Evolutionary conservation across 179 eudicot species (phyloP), one percentile per base, ranked within the genome.

Genomic region (Patellifolia procumbens): DNA sequence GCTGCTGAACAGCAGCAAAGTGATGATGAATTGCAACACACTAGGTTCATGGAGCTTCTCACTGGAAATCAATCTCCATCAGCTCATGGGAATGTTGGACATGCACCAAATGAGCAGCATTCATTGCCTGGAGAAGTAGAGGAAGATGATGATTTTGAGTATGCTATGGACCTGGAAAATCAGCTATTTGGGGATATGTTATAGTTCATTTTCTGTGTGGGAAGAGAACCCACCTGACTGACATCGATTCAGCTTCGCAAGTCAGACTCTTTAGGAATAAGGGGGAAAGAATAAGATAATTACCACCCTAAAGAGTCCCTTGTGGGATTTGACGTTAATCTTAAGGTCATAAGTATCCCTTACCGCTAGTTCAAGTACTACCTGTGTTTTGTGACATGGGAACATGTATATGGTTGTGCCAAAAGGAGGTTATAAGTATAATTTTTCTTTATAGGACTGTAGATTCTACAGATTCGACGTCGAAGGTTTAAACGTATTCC

Each of bases 1-100:
- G 42, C 78, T 6, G 31, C 31, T 42, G 63, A 68, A 43, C 45
- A 34, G 15, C 63, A 55, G 53, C 75, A 34, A 17, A 58, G 15
- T 43, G 77, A 48, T 0, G 70, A 68, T 48, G 74, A 79, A 26
- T 19, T 26, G 39, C 72, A 68, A 46, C 72, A 48, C 31, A 48
- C 56, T 7, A 20, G 56, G 19, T 68, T 68, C 37, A 48, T 68
- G 72, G 39, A 19, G 24, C 72, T 68, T 2, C 72, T 68, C 17
- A 28, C 29, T 56, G 72, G 72, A 7, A 48, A 68, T 13, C 37
- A 46, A 48, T 68, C 72, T 17, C 39, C 58, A 28, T 2, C 39
- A 7, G 39, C 20, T 2, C 48, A 48, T 28, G 22, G 56, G 7
- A 34, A 51, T 70, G 20, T n/a, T 51, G 15, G 1, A 2, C 45